Evolutionary conservation across 805 yeast genomes (phyloP).

Genomic region (Suhomyces vadensis): DNA sequence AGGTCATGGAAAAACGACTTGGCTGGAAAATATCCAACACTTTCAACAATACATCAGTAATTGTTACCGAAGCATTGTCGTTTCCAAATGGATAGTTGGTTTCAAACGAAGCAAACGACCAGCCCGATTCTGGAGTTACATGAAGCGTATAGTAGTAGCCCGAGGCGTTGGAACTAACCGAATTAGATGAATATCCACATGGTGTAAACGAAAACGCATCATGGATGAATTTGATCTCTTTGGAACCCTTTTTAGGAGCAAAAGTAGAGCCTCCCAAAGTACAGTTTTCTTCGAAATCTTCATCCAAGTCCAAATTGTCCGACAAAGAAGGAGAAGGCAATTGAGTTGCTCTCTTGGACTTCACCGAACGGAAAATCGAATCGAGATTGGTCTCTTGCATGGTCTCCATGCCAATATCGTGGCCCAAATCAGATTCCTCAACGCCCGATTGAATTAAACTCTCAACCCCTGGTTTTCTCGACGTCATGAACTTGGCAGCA

Average conservation of each 20-base stretch:
- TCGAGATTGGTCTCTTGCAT: conserved; percentile 65
- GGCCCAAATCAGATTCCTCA: conserved; percentile 73
- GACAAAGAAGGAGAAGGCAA: conserved; percentile 38
- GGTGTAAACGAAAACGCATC: conserved; percentile 93
- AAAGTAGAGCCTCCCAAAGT: background rate
- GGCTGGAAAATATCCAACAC: conserved; percentile 73
- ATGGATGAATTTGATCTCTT: conserved; percentile 44
- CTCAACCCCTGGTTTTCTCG: conserved; percentile 46
- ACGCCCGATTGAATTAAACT: conserved; percentile 42
- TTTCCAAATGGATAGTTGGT: conserved; percentile 67
- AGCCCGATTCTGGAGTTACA: conserved; percentile 90
- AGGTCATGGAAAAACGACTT: conserved; percentile 61
- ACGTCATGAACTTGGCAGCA: conserved; percentile 60
- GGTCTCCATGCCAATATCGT: conserved; percentile 68
- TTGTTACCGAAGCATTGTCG: conserved; percentile 34
- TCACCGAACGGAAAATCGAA: conserved; percentile 32
- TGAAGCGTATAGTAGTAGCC: conserved; percentile 76
- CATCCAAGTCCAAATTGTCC: conserved; percentile 28
- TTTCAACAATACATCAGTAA: conserved; percentile 56
- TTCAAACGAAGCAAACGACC: conserved; percentile 96
- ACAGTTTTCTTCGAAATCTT: conserved; percentile 9
- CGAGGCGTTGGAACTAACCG: conserved; percentile 54
- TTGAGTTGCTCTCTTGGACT: conserved; percentile 13
- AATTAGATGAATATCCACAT: conserved; percentile 92
- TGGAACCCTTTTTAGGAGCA: background rate